Base-by-base conservation (phyloP, 2,329 filamentous ascomycete species). In the Daldinia sp. region DNA sequence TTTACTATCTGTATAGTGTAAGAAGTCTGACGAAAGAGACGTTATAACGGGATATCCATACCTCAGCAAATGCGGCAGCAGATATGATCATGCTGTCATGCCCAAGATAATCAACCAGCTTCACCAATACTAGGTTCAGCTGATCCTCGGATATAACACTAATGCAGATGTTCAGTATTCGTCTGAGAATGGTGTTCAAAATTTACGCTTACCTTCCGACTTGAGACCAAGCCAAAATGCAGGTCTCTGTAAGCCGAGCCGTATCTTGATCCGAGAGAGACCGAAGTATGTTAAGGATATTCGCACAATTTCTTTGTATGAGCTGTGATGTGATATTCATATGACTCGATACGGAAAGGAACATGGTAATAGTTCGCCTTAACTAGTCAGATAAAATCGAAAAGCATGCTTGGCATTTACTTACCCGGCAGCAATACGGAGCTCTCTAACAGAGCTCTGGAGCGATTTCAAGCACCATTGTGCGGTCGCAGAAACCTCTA, bases 101-200 rank as follows among this genome's bases (percentile, higher is more conserved):
- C 6, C 95, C 95, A 7, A 98, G 84, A 76, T 96, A 97, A 65
- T 97, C 92, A 7, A 98, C 85, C 6, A 98, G 86, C 72, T 92
- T 90, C 63, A 97, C 86, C 33, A 99, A 83, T 23, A 96, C 91
- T 59, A 98, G 87, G 73, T 96, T 96, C 62, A 97, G 87, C 77
- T 97, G 93, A 70, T 95, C 89, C 69, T 96, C 93, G 15, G 89
- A 87, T 50, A 92, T 91, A 9, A 91, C 86, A 64, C 89, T 90
- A 60, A 33, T 2, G 50, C 18, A 46, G 65, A 28, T 58, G 51
- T 39, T 70, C 9, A 69, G 57, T 20, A 58, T 42, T 37, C 65
- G 33, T 59, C 33, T n/a, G 28, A 18, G 13, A n/a, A 23, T 12
- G 15, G 20, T 4, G 18, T 55, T n/a, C 6, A 15, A 7, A 20